Conservation (phyloP, 805 yeast genomes). For the Nakazawaea holstii region DNA sequence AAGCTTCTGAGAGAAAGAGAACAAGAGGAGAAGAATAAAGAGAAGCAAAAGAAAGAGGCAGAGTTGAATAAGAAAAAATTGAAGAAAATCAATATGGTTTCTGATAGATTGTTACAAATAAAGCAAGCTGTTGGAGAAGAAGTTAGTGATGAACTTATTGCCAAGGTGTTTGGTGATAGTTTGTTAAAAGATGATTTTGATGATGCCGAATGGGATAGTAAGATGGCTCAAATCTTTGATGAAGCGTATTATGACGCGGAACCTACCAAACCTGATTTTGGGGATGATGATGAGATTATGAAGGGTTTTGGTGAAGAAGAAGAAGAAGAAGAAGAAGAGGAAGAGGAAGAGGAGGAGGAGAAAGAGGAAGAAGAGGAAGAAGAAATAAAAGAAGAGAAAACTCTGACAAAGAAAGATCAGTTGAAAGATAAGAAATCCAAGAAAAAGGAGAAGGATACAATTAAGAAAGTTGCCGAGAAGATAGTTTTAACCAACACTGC, state of each 20-base stretch:
- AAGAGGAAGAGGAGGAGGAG: slow-evolving; percentile 12
- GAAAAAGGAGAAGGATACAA: slow-evolving; percentile 56
- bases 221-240: slow-evolving; percentile 79
- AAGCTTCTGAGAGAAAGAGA: slow-evolving; percentile 77
- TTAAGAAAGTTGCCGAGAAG: slow-evolving; percentile 66
- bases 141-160: slow-evolving; percentile 51
- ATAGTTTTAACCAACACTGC: slow-evolving; percentile 72
- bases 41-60: slow-evolving; percentile 49
- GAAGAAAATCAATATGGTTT: slow-evolving; percentile 68
- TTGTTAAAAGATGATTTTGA: slow-evolving; percentile 85
- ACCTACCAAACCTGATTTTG: slow-evolving; percentile 57
- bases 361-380: slow-evolving; percentile 13
- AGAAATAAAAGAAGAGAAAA: slow-evolving; percentile 20
- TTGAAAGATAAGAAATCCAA: slow-evolving; percentile 46
- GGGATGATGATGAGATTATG: slow-evolving; percentile 52
- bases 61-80: slow-evolving; percentile 67
- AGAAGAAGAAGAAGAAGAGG: slow-evolving; percentile 13
- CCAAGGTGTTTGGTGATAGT: slow-evolving; percentile 65
- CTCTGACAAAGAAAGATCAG: slow-evolving; percentile 49
- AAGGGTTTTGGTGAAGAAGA: slow-evolving; percentile 26
- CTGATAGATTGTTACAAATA: slow-evolving; percentile 63
- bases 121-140: slow-evolving; percentile 66
- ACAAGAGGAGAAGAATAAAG: slow-evolving; percentile 46
- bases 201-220: slow-evolving; percentile 84
- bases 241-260: slow-evolving; percentile 71